Evolutionary conservation across 805 yeast genomes (phyloP), one percentile per base, ranked within the genome.

Genomic region (Sporopachydermia lactativora): DNA sequence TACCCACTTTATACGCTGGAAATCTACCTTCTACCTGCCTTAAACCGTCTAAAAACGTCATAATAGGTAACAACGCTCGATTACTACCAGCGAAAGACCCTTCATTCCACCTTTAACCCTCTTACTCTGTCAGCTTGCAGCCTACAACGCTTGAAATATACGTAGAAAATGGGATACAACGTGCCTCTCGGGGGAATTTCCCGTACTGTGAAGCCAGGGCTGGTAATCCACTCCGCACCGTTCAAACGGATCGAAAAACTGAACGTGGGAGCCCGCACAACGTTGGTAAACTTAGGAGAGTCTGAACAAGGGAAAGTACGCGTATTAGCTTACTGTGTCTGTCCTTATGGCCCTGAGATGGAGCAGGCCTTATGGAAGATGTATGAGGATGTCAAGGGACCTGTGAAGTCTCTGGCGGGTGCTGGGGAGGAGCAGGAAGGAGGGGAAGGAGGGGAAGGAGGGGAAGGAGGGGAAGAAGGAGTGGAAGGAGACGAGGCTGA

Each of bases 181-280:
- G 18, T 19, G 3, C 53, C 53, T 5, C 35, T 48, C 3, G 53
- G 53, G 17, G 53, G 53, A 14, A 38, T 35, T 19, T 17, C 42
- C 36, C 38, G 45, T 16, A 16, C 38, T 5, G 38, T 50, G 24
- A 38, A 45, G 16, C 44, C 45, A 8, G 35, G 38, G 11, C 16
- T 38, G n/a, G 49, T 41, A 18, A 45, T 48, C 35, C 54, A 50
- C 36, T 43, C 49, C 5, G 44, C 47, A 16, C 54, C 54, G 5
- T 47, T 50, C 18, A 18, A 35, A 6, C 42, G 49, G 2, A 31
- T 34, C 13, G 42, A 39, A 13, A 17, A 46, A 19, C 34, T 45
- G 34, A 39, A 42, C 8, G 17, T 47, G 40, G 54, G 54, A 2
- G 49, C 51, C 15, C 36, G 52, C 11, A 40, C 47, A 18, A 42